Evolutionary conservation across 2,329 filamentous ascomycete genomes (phyloP).

Genomic region (Xylariaceae sp.): DNA sequence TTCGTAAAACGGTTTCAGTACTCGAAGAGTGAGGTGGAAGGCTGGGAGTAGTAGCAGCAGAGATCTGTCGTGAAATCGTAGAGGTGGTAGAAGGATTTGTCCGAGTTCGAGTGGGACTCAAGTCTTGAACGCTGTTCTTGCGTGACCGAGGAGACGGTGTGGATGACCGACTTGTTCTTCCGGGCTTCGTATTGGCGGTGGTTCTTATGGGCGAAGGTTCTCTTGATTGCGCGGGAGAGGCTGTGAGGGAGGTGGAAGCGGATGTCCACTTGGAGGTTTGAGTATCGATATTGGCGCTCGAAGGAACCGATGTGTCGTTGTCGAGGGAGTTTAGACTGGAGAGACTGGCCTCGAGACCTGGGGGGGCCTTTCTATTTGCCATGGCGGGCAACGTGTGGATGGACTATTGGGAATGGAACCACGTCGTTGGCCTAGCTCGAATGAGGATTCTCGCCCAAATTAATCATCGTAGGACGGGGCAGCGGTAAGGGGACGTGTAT

Average conservation of each 20-base stretch:
- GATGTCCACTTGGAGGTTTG: constrained; percentile 33
- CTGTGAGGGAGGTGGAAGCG: constrained; percentile 29
- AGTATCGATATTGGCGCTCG: constrained; percentile 30
- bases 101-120: constrained; percentile 55
- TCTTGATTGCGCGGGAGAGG: constrained; percentile 29
- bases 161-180: constrained; percentile 26
- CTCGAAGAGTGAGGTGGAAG: constrained; percentile 53
- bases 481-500: constrained; percentile 20
- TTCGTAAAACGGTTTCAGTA: constrained; percentile 59
- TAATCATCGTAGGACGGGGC: constrained; percentile 30
- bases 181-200: constrained; percentile 16
- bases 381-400: constrained; percentile 20
- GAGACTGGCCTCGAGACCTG: constrained; percentile 30
- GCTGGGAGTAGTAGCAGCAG: constrained; percentile 63
- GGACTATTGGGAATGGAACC: constrained; percentile 24
- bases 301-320: constrained; percentile 30
- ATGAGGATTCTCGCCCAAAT: constrained; percentile 22
- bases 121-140: constrained; percentile 62
- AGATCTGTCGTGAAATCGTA: constrained; percentile 59
- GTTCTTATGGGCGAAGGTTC: constrained; percentile 29
- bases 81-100: constrained; percentile 56
- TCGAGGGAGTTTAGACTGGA: constrained; percentile 32
- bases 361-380: constrained; percentile 22
- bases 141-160: constrained; percentile 49
- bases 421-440: constrained; percentile 27